Evolutionary conservation across 164 flowering plant species (phyloP).

Genomic region (Annona squamosa): DNA sequence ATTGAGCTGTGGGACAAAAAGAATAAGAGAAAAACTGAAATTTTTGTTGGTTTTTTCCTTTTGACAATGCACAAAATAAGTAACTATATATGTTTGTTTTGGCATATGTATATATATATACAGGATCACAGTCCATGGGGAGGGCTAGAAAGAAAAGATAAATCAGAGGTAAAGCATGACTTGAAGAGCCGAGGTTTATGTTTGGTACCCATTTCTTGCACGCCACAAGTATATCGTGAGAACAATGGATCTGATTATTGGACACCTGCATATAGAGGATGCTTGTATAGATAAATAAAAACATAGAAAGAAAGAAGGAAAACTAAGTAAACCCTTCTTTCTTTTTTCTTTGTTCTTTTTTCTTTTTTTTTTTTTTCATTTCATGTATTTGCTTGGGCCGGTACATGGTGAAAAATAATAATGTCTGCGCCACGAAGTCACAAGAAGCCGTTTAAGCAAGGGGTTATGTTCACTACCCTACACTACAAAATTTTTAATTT

Average conservation of each 20-base stretch:
- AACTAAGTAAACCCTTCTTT: background rate
- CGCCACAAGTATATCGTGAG: constrained; percentile 49
- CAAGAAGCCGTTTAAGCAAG: background rate
- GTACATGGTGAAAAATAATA: constrained; percentile 2
- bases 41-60: too few relatives aligned
- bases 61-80: too few relatives aligned
- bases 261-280: constrained; percentile 61
- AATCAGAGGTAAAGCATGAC: constrained; percentile 33
- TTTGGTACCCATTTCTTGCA: constrained; percentile 55
- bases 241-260: constrained; percentile 60
- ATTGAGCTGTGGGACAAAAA: too few relatives aligned
- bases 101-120: background rate
- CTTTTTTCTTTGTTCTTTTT: background rate
- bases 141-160: constrained; percentile 41
- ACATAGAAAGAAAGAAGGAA: background rate
- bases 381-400: background rate
- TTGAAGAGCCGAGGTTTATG: constrained; percentile 59
- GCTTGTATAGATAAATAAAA: constrained; percentile 44
- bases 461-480: too few relatives aligned
- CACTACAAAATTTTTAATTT: too few relatives aligned
- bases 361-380: background rate
- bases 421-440: background rate
- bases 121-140: constrained; percentile 55
- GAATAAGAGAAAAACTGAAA: too few relatives aligned
- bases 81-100: too few relatives aligned